Conservation (phyloP, 2,329 filamentous ascomycete genomes). For the Phialocephala sp. region DNA sequence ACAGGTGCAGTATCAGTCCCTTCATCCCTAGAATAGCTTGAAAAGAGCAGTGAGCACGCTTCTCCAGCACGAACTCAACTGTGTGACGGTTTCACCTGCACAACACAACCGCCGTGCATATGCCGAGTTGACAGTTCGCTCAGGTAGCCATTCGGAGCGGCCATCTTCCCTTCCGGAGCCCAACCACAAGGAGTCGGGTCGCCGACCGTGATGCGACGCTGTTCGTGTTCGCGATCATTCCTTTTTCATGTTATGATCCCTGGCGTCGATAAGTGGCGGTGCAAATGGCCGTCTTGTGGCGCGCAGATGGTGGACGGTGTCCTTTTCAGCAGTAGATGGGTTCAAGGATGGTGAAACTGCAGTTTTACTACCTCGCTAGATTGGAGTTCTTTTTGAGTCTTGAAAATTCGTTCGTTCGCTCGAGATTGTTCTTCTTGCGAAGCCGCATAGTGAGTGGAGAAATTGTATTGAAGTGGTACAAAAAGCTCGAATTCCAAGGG, state of each 20-base stretch:
- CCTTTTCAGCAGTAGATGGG: not conserved
- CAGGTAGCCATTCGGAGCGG: not conserved
- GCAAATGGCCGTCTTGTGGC: constrained; percentile 2
- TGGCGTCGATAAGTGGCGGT: not conserved
- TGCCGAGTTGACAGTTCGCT: not conserved
- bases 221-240: not conserved
- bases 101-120: constrained; percentile 14
- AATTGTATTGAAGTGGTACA: not conserved
- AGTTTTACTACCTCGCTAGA: not conserved
- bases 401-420: not conserved
- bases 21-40: not conserved
- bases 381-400: not conserved
- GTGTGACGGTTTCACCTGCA: constrained; percentile 10
- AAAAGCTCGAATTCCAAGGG: not conserved
- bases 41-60: not conserved
- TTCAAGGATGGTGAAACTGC: not conserved
- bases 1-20: constrained; percentile 32
- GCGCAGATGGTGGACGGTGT: not conserved
- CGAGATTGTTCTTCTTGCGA: not conserved
- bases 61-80: too few species aligned
- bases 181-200: constrained; percentile 9
- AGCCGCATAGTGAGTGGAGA: not conserved
- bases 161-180: not conserved
- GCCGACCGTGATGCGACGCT: not conserved
- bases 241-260: not conserved